Base-by-base conservation (phyloP, 192 early-diverging fungal genomes). In the Gaertneriomyces sp. region DNA sequence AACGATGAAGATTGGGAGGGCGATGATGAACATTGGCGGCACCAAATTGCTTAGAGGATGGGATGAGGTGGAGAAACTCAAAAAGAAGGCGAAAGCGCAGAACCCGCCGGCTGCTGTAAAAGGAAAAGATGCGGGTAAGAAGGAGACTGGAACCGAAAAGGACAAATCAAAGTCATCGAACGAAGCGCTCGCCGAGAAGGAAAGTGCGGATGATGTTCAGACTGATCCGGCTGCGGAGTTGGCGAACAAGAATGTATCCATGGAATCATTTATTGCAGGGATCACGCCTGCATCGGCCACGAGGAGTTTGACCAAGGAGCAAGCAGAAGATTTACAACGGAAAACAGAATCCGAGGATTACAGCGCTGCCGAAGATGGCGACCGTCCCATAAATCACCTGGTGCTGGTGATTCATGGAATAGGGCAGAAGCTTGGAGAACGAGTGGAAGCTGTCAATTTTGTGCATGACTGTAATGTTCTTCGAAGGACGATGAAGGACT, bases 401-500 rank as follows among this genome's bases (percentile, higher is more conserved):
- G 73, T 94, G 6, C 76, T 94, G 58, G 91, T 89, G 8, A 85
- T 94, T 70, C 92, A 94, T 61, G 92, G 91, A 74, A 87, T 93
- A 54, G 91, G 91, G 17, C 91, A 93, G 66, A 93, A 92, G 61
- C 74, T 93, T 11, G 79, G 85, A 25, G 90, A 92, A 55, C 69
- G 79, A 33, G 76, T 92, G 60, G 80, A 85, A 42, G 80, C 79
- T 1, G 83, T 93, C 61, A 85, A 86, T 54, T 85, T 80, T 60
- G 74, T 85, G 9, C 76, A 84, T 59, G 78, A 92, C 56, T 88
- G 89, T 17, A 88, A 88, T 64, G 69, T 80, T 6, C 69, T 92
- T 39, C 79, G 90, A 14, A 79, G 83, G 42, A 85, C 90, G 0
- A 74, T 92, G 40, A 90, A 89, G 53, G 66, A 75, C 11, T 53